phyloP scores from a whole-genome alignment of 768 basidiomycete species.

The Xerocomellus amylosporus region DNA sequence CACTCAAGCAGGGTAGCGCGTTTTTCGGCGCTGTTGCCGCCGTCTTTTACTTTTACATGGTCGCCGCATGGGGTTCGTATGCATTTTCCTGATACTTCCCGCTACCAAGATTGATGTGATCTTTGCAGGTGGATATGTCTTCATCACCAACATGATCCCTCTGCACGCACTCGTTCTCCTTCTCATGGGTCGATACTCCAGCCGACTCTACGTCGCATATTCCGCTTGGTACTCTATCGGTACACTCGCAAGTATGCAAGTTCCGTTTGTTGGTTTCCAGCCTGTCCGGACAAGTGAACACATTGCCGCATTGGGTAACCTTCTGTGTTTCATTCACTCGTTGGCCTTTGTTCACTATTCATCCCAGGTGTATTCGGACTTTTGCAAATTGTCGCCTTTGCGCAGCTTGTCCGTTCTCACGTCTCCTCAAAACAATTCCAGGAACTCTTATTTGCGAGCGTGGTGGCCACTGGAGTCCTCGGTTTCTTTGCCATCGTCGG shows the following conservation, averaged over 20 bases:
- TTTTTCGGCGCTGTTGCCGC: slow-evolving; percentile 89
- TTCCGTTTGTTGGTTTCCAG: slow-evolving; percentile 98
- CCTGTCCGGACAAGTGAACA: slow-evolving; percentile 98
- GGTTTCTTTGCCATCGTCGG: slow-evolving; percentile 71
- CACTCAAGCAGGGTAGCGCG: slow-evolving; percentile 90
- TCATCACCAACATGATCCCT: slow-evolving; percentile 99
- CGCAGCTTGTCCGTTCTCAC: slow-evolving; percentile 83
- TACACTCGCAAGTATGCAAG: slow-evolving; percentile 97
- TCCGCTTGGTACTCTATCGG: slow-evolving; percentile 98
- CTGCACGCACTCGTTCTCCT: slow-evolving; percentile 92
- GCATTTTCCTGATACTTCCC: background rate
- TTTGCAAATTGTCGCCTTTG: slow-evolving; percentile 93
- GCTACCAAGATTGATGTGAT: slow-evolving; percentile 7
- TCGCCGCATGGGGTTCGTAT: slow-evolving; percentile 94
- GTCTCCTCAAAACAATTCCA: slow-evolving; percentile 93
- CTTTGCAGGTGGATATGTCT: slow-evolving; percentile 84
- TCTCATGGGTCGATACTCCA: slow-evolving; percentile 93
- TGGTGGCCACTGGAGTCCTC: slow-evolving; percentile 66
- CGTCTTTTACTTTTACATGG: slow-evolving; percentile 99
- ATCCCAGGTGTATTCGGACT: slow-evolving; percentile 89
- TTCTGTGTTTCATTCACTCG: background rate
- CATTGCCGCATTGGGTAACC: slow-evolving; percentile 90
- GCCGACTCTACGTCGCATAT: slow-evolving; percentile 90
- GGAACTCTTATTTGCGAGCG: slow-evolving; percentile 64
- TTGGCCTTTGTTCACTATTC: slow-evolving; percentile 5